These are phyloP conservation scores for Carex pumila DNA, from an alignment of 176 grass and related monocot genomes.

Conservation along the genomic window DNA sequence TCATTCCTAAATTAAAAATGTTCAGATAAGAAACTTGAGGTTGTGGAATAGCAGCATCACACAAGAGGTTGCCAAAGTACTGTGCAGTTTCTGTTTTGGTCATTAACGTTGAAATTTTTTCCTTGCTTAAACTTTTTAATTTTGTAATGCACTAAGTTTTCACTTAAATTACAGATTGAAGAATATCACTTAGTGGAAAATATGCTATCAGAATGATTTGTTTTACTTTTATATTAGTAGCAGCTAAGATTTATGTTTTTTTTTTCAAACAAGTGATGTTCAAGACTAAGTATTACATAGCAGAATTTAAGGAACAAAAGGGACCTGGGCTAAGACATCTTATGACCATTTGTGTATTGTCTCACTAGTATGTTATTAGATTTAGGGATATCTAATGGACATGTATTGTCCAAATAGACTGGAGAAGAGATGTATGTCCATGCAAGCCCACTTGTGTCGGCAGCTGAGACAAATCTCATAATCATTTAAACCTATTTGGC, in stretches of 20 bases:
- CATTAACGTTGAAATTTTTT: background rate
- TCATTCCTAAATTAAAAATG: background rate
- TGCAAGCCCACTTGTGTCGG: background rate
- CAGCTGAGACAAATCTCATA: background rate
- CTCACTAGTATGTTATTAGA: background rate
- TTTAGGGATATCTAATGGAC: background rate
- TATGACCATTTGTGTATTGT: background rate
- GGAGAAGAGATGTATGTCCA: background rate
- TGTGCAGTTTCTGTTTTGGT: background rate
- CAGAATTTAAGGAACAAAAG: background rate
- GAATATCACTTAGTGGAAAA: background rate
- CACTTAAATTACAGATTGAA: background rate
- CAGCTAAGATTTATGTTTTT: background rate
- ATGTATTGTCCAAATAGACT: background rate
- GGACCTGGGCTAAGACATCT: background rate
- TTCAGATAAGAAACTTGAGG: background rate
- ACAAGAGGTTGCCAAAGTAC: background rate
- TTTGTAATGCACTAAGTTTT: background rate
- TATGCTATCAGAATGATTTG: background rate
- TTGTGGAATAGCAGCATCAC: background rate
- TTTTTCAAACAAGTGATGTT: background rate
- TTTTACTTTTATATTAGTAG: background rate
- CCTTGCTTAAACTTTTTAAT: background rate
- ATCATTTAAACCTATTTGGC: slow-evolving; percentile 11
- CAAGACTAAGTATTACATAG: background rate